Evolutionary conservation across 208 protist genomes (phyloP), one percentile per base, ranked within the genome.

Genomic region (Leishmania braziliensis): DNA sequence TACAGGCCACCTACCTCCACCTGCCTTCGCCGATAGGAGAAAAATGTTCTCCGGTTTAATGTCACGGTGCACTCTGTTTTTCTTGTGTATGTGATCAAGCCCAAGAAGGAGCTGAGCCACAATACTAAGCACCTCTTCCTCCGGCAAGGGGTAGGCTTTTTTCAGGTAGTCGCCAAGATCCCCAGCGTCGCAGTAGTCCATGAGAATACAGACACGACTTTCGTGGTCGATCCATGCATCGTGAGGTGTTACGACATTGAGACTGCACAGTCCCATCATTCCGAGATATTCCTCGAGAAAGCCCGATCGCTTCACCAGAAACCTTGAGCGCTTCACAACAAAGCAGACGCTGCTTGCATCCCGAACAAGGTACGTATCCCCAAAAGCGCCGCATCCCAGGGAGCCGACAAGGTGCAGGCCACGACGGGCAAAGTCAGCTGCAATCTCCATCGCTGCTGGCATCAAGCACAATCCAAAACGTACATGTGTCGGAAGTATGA

Each of bases 31-130:
- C 0, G 48, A 54, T 62, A 20, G 58, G n/a, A 96, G 84, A 43
- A 96, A 77, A 39, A 98, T 95, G 73, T 98, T 98, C 86, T 97
- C 95, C 2, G 95, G 97, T 71, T 99, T 99, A 73, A 99, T 99
- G 86, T 99, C 98, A n/a, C 98, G 92, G 84, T 99, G 98, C 16
- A 99, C 87, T 69, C 83, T 96, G 77, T 91, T 85, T 51, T 90
- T 88, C 39, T 92, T 70, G 84, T 96, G 93, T 36, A 96, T 76
- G 72, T 96, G 91, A 50, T 94, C 90, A 18, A 96, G 83, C 1
- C 86, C 93, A 10, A 96, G 86, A 23, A 96, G 84, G 2, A 94
- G 62, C 81, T 96, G 93, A 29, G 83, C 88, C 69, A 95, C 85
- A 48, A 94, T 82, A 20, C 82, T 87, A 36, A 91, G 50, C 18